A percentile compares a stretch with the other conserved stretches of the same genome.
Evolutionary conservation across 192 early-diverging fungal genomes (phyloP).

Genomic region (Backusella sp.): DNA sequence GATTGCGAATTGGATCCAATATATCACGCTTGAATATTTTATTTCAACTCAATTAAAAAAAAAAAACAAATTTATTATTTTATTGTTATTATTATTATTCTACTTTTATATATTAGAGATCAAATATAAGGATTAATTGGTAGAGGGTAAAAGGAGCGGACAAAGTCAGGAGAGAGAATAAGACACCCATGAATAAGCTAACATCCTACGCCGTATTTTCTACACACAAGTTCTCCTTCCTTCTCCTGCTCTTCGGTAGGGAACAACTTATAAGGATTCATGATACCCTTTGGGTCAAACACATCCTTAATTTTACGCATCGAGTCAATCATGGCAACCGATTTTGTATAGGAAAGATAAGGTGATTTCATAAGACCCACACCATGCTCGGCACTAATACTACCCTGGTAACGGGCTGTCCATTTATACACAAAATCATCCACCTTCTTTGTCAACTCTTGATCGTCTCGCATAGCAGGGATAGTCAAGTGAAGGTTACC

Average conservation of each 20-base stretch:
- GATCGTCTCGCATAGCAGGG: conserved; percentile 42
- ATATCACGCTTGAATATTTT: too few species aligned
- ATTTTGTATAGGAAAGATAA: conserved; percentile 69
- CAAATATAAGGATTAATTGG: not conserved
- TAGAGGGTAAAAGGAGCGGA: not conserved
- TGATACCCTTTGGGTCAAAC: conserved; percentile 83
- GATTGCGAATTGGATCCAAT: too few species aligned
- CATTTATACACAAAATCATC: conserved; percentile 92
- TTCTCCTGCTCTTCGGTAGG: conserved; percentile 8
- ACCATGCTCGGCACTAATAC: conserved; percentile 88
- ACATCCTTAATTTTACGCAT: conserved; percentile 79
- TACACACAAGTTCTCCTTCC: not conserved
- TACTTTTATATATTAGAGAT: not conserved
- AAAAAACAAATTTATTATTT: too few species aligned
- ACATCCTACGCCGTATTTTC: not conserved
- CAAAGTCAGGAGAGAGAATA: not conserved
- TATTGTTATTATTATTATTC: not conserved
- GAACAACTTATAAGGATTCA: conserved; percentile 70
- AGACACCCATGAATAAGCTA: not conserved
- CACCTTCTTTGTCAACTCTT: conserved; percentile 43
- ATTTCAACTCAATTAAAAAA: too few species aligned
- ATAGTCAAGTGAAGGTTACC: conserved; percentile 93
- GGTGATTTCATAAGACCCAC: conserved; percentile 69
- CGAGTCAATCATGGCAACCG: conserved; percentile 56
- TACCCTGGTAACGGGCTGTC: conserved; percentile 61